These are phyloP conservation scores for Aspergillus indologenus DNA, from an alignment of 495 filamentous ascomycete genomes.

Conservation along the genomic window DNA sequence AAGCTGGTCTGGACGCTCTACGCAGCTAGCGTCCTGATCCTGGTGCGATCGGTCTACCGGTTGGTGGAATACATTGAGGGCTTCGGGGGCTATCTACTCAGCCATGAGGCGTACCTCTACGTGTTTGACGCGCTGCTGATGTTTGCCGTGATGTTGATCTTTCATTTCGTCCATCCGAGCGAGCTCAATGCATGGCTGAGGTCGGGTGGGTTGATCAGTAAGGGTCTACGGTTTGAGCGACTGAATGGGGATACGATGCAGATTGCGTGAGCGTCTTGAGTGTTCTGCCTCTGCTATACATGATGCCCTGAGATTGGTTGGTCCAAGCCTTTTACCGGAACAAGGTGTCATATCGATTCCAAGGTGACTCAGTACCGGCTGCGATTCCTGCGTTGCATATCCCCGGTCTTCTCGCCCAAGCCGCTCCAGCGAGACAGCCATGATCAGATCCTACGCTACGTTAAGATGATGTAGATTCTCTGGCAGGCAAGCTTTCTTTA, in stretches of 20 bases:
- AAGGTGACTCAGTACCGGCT: too few relatives aligned
- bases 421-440: too few relatives aligned
- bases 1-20: slow-evolving; percentile 51
- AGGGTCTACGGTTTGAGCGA: not conserved
- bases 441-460: too few relatives aligned
- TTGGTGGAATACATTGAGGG: slow-evolving; percentile 62
- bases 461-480: too few relatives aligned
- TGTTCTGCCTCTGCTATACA: too few relatives aligned
- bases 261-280: not conserved
- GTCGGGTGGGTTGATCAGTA: not conserved
- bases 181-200: slow-evolving; percentile 5
- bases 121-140: slow-evolving; percentile 61
- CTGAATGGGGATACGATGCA: not conserved
- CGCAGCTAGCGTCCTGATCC: slow-evolving; percentile 48
- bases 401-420: too few relatives aligned
- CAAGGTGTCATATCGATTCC: too few relatives aligned
- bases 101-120: slow-evolving; percentile 59
- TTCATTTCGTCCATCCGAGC: slow-evolving; percentile 35
- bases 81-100: slow-evolving; percentile 46
- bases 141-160: slow-evolving; percentile 51
- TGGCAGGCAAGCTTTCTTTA: too few relatives aligned
- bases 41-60: slow-evolving; percentile 60
- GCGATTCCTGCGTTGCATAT: too few relatives aligned
- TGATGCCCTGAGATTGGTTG: too few relatives aligned
- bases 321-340: too few relatives aligned